Evolutionary conservation across 768 basidiomycete genomes (phyloP), one percentile per base, ranked within the genome.

Genomic region (Arthromyces matolae): DNA sequence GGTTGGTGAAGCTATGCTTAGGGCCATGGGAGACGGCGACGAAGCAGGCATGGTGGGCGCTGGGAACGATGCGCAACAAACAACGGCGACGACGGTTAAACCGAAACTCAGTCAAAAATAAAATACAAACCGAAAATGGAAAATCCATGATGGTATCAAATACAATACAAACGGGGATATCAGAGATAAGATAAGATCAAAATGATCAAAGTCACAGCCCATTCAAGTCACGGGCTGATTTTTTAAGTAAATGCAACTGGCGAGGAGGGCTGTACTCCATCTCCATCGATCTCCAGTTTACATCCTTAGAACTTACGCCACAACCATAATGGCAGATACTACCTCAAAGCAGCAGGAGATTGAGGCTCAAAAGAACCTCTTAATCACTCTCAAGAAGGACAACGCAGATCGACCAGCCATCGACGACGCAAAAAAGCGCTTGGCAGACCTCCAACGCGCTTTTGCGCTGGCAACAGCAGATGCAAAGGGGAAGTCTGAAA

Each of bases 381-480:
- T 87, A 58, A 83, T 82, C 60, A 73, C 82, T 47, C 77, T 90
- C 18, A 71, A 80, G 42, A 65, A 76, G 35, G 73, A 78, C 13
- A 78, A 76, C 37, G 76, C 78, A 1, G 79, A 84, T 44, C 55
- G 71, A 1, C 56, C 70, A 3, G 55, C 64, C 8, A 56, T 88
- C 29, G 81, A 86, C 19, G 81, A 81, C 28, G 78, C 78, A 13
- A 83, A 78, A 70, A 84, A 84, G 70, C 80, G 72, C 49, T 72
- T 91, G 13, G 79, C 80, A 0, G 86, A 89, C 23, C 67, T 90
- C 47, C 84, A 86, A 71, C 79, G 76, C 56, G 60, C 71, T 12
- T 60, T 82, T 33, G 79, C 71, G 1, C 60, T 74, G 48, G 65
- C 76, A 24, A 71, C 66, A 32, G 65, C 68, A 32, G 67, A 71